Evolutionary conservation across 768 basidiomycete genomes (phyloP), one percentile per base, ranked within the genome.

Genomic region (Trametes villosa): DNA sequence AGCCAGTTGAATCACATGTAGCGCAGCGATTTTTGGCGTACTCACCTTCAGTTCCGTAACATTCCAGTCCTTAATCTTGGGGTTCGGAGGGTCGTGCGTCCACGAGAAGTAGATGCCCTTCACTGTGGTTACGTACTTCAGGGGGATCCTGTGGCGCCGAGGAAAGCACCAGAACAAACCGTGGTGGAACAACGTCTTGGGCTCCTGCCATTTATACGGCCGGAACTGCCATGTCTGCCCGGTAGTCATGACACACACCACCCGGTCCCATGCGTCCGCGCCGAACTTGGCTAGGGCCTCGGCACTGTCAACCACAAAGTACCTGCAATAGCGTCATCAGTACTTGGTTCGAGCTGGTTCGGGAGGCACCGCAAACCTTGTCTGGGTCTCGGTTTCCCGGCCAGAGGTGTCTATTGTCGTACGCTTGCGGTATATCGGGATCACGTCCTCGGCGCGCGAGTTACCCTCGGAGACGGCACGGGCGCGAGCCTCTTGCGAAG

Each of bases 151-250:
- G 20, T 2, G 11, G n/a, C 12, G n/a, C 15, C n/a, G 15, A 3
- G 33, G n/a, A 26, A 20, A 36, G 38, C 26, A 47, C 30, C 3
- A 48, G 20, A 12, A 67, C 79, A 46, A 65, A 96, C 96, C 95
- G 69, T 98, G 91, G 70, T 97, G 92, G 76, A 99, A 98, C 27
- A 99, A 75, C 51, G 90, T 83, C 60, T 87, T 86, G 1, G 97
- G 97, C 69, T 98, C 95, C 50, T 83, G 87, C 96, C 96, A 99
- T 72, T 96, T 96, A 77, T 98, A 98, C 18, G 92, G 90, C 58
- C 88, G 81, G 76, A 99, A 99, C 72, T 99, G 97, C 97, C 97
- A 98, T 31, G 91, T 89, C 67, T 98, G 96, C 1, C 97, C 97
- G 0, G 97, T 99, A 9, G 97, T 98, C 86, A 97, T 89, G 17